These are phyloP conservation scores for Rubia tinctorum DNA, from an alignment of 305 asterid genomes.

Conservation along the genomic window DNA sequence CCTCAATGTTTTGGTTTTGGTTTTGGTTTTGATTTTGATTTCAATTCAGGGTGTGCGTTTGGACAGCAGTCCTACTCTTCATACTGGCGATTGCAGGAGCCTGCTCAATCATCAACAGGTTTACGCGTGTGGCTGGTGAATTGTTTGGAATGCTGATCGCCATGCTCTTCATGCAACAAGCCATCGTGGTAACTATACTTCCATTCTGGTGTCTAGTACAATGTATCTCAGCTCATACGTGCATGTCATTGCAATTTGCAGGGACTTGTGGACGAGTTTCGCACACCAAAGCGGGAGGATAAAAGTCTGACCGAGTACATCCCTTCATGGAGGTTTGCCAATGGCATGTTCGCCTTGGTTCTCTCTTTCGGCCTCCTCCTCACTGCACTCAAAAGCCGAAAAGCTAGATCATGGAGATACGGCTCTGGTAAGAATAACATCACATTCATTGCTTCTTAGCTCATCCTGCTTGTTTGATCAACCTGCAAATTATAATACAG, in stretches of 20 bases:
- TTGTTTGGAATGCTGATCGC: constrained; percentile 92
- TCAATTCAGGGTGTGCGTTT: constrained; percentile 82
- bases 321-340: constrained; percentile 90
- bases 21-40: background rate
- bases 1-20: background rate
- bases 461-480: background rate
- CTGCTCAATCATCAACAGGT: constrained; percentile 93
- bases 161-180: constrained; percentile 98
- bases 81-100: constrained; percentile 78
- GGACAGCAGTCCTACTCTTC: constrained; percentile 86
- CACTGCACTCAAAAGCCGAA: constrained; percentile 77
- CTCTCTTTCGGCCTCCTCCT: constrained; percentile 68
- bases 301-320: constrained; percentile 34
- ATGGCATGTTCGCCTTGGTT: constrained; percentile 88
- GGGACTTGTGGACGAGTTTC: constrained; percentile 95
- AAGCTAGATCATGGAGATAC: constrained; percentile 89
- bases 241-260: constrained; percentile 8
- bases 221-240: background rate
- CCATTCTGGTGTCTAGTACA: too few relatives aligned
- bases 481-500: constrained; percentile 25
- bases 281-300: constrained; percentile 63
- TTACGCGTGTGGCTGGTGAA: constrained; percentile 95
- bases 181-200: constrained; percentile 50
- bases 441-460: background rate
- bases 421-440: constrained; percentile 59